Conservation (phyloP, 257 asterid genomes). For the Datura wrightii region DNA sequence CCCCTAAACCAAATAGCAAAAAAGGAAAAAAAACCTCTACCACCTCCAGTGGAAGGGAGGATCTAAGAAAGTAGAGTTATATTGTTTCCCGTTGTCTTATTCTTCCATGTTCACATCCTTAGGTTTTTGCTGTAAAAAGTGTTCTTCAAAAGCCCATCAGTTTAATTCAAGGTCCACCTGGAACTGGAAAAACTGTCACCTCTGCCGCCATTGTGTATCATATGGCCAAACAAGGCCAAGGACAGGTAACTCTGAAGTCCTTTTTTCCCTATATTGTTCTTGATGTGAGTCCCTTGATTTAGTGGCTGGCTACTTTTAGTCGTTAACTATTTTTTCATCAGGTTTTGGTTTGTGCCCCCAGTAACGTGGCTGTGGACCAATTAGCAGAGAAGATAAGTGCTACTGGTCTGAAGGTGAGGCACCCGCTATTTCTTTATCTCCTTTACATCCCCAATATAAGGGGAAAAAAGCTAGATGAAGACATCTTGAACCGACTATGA, state of each 20-base stretch:
- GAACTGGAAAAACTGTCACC: slow-evolving; percentile 99
- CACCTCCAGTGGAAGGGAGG: neutral
- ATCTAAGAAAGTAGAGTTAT: neutral
- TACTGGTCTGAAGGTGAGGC: slow-evolving; percentile 88
- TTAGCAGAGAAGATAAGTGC: slow-evolving; percentile 99
- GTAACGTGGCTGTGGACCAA: slow-evolving; percentile 99
- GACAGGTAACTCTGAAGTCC: slow-evolving; percentile 62
- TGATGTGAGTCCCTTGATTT: neutral
- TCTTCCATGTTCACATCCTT: neutral
- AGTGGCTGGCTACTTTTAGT: neutral
- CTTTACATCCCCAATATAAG: neutral
- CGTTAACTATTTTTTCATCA: slow-evolving; percentile 40
- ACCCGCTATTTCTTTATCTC: neutral
- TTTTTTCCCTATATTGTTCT: neutral
- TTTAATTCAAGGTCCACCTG: slow-evolving; percentile 99
- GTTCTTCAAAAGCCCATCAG: slow-evolving; percentile 96
- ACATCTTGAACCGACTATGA: neutral
- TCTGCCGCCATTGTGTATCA: slow-evolving; percentile 99
- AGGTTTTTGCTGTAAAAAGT: slow-evolving; percentile 99
- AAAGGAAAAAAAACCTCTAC: neutral
- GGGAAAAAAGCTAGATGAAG: neutral
- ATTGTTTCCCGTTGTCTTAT: slow-evolving; percentile 16
- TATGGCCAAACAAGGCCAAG: slow-evolving; percentile 99
- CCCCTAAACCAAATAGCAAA: neutral
- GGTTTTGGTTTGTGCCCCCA: slow-evolving; percentile 99